Evolutionary conservation across 768 basidiomycete genomes (phyloP), one percentile per base, ranked within the genome.

Genomic region (Postia placenta): DNA sequence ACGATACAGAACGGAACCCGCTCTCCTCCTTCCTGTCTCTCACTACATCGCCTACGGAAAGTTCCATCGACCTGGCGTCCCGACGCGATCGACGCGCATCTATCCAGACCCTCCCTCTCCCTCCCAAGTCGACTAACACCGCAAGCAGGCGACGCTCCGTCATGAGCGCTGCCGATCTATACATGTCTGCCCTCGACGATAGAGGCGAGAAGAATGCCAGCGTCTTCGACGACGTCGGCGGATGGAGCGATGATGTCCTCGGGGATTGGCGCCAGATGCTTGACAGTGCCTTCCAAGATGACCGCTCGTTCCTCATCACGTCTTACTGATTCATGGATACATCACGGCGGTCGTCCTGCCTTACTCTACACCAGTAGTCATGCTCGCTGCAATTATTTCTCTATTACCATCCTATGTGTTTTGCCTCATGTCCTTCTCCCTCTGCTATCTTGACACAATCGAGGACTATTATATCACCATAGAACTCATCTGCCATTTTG

Each of bases 261-360:
- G 28, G 33, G 17, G 30, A 35, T 36, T 33, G 33, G 28, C 33
- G 45, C 30, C 45, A 24, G 17, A 17, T 19, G 28, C 11, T 25
- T 28, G 45, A 45, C 45, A 45, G 45, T 30, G 11, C 27, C 3
- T 45, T 30, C 5, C 45, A 35, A 30, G 45, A 45, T 45, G 45
- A 45, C 45, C 45, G 45, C 26, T 45, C 45, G 3, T 45, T 45
- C 33, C 45, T 45, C 45, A 45, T 45, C 45, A 45, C 45, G 14
- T 35, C 45, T 17, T 36, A 36, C 28, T 9, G 42, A 19, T 9
- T 44, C 17, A 20, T 41, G 40, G 24, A 33, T 15, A 33, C 30
- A 33, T 33, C 15, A 33, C 15, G 30, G 30, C 30, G 15, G 30
- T 15, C 15, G 7, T 33, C 30, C 30, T 33, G 30, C 15, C 15